phyloP scores from a whole-genome alignment of 2,329 filamentous ascomycete genomes.

The Cladosporium sp. region DNA sequence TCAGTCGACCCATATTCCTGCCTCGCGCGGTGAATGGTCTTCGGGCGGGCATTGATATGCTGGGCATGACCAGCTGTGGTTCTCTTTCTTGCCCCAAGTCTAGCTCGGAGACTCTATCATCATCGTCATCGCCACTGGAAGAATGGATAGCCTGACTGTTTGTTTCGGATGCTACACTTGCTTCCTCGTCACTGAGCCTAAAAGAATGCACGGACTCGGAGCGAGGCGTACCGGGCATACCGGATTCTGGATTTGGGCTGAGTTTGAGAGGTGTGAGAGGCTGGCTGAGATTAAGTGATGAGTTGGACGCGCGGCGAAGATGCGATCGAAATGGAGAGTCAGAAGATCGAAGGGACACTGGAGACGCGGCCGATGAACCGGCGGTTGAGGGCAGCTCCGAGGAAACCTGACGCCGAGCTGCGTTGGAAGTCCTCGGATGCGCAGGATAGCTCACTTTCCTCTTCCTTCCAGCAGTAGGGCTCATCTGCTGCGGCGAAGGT shows the following conservation, averaged over 20 bases:
- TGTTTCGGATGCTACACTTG: slow-evolving; percentile 48
- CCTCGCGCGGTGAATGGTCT: slow-evolving; percentile 86
- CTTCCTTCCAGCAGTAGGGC: slow-evolving; percentile 20
- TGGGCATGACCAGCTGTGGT: slow-evolving; percentile 96
- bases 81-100: slow-evolving; percentile 33
- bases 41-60: slow-evolving; percentile 81
- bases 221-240: slow-evolving; percentile 54
- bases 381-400: slow-evolving; percentile 22
- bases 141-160: slow-evolving; percentile 51
- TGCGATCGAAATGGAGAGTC: slow-evolving; percentile 23
- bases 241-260: slow-evolving; percentile 46
- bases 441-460: slow-evolving; percentile 31
- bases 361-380: slow-evolving; percentile 19
- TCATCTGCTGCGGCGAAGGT: background rate
- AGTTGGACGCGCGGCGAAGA: slow-evolving; percentile 22
- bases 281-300: slow-evolving; percentile 31
- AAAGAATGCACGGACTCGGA: slow-evolving; percentile 56
- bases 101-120: slow-evolving; percentile 24
- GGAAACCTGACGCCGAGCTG: slow-evolving; percentile 32
- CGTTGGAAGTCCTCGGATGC: slow-evolving; percentile 31
- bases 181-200: slow-evolving; percentile 54
- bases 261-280: slow-evolving; percentile 45
- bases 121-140: slow-evolving; percentile 54
- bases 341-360: slow-evolving; percentile 21
- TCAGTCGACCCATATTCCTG: slow-evolving; percentile 76